A percentile compares a stretch with the other conserved stretches of the same genome.
These are phyloP conservation scores for Paecilomyces dactylethromorphus DNA, from an alignment of 2,329 filamentous ascomycete species.

Conservation along the genomic window DNA sequence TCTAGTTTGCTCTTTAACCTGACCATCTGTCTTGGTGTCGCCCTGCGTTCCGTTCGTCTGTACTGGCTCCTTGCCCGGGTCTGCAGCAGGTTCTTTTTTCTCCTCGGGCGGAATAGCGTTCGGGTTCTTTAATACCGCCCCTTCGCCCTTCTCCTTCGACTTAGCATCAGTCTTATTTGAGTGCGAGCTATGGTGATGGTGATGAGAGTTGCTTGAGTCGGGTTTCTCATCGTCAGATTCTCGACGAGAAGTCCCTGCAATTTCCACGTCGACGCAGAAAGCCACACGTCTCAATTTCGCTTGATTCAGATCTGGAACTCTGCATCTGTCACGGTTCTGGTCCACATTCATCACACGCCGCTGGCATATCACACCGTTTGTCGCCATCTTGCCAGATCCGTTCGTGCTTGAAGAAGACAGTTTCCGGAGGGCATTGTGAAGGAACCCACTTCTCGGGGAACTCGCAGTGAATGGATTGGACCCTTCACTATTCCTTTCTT, in stretches of 20 bases:
- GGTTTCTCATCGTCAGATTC: constrained; percentile 50
- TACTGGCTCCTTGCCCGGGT: constrained; percentile 15
- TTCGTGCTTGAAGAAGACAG: constrained; percentile 57
- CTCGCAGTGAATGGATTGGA: constrained; percentile 46
- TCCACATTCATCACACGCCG: constrained; percentile 82
- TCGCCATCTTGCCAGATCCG: constrained; percentile 46
- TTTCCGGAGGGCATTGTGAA: constrained; percentile 76
- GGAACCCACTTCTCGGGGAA: constrained; percentile 66
- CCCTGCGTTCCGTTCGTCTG: constrained; percentile 14
- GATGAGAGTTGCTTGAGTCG: constrained; percentile 23
- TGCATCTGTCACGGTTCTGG: constrained; percentile 68
- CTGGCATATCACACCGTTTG: constrained; percentile 67
- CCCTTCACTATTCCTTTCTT: constrained; percentile 35
- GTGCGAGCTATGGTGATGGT: constrained; percentile 16
- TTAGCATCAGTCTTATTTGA: constrained; percentile 44
- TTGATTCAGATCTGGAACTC: constrained; percentile 70
- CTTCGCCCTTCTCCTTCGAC: constrained; percentile 65
- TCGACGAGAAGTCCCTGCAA: constrained; percentile 80
- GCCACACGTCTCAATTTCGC: constrained; percentile 80
- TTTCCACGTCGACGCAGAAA: constrained; percentile 96
- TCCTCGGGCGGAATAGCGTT: constrained; percentile 50
- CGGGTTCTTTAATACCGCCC: constrained; percentile 64
- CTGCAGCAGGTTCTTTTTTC: constrained; percentile 41
- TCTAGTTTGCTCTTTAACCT: constrained; percentile 46
- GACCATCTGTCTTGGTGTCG: constrained; percentile 19